Base-by-base conservation (phyloP, 345 rosid genomes). In the Angophora floribunda region DNA sequence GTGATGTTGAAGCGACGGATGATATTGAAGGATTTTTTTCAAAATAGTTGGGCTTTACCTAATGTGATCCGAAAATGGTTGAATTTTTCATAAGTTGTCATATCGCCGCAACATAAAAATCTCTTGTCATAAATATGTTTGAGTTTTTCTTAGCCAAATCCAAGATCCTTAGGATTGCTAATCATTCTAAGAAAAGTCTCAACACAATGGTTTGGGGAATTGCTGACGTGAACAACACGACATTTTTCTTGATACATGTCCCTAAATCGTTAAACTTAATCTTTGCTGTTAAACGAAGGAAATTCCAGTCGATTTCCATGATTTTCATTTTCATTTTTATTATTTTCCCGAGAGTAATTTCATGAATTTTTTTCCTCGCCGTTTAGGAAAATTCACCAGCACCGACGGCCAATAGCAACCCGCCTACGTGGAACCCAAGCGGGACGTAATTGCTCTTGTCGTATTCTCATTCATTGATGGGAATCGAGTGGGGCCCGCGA, bases 81-180 rank as follows among this genome's bases (percentile, higher is more conserved):
- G 9, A 67, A 15, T 4, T 67, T 67, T 67, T 55, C 61, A 55
- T 55, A 36, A 36, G 4, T 36, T 36, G 41, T 36, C 41, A 36
- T 36, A 36, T 2, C 32, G 2, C 16, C 30, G 26, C 32, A 5
- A 59, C 12, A 26, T 7, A 59, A 6, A 28, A 12, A 26, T 26
- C 32, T 14, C 67, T 59, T 10, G 26, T 28, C 32, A 11, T 3
- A 26, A 1, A 26, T 30, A 59, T 28, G 15, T 59, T 1, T 0
- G 41, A 59, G 1, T 1, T 26, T 28, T 59, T 11, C 12, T 1
- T 26, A 59, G 12, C 2, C 7, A 0, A 12, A 12, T 59, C 0
- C 28, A 28, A 26, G 11, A 26, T 26, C 12, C 32, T 11, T 14
- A 59, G 1, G 3, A 59, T 0, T 1, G 1, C 6, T 61, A 28